These are phyloP conservation scores for Fusarium chlamydosporum DNA, from an alignment of 2,329 filamentous ascomycete genomes.

Conservation along the genomic window DNA sequence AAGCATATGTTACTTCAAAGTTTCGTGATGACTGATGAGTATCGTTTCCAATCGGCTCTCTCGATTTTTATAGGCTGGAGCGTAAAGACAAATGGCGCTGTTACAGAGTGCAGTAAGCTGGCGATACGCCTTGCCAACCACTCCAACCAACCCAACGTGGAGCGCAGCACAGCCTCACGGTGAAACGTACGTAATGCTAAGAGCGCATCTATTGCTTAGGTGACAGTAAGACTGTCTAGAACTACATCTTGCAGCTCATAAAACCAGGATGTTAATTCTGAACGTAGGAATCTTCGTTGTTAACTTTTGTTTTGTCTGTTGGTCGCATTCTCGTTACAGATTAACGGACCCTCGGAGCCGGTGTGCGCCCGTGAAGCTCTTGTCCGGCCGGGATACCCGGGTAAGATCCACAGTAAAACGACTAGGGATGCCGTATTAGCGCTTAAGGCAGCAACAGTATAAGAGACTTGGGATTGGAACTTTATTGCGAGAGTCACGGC, in stretches of 20 bases:
- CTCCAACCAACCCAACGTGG: neutral
- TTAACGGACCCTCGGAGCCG: constrained; percentile 39
- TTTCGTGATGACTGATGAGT: too few species aligned
- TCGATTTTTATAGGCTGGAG: neutral
- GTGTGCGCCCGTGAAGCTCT: constrained; percentile 27
- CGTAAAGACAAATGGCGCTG: neutral
- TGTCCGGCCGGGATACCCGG: constrained; percentile 33
- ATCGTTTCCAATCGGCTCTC: neutral
- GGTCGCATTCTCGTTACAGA: constrained; percentile 10
- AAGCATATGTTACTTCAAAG: too few species aligned
- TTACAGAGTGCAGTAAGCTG: neutral
- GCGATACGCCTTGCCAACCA: constrained; percentile 7
- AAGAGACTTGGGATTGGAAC: neutral
- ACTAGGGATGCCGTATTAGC: constrained; percentile 12
- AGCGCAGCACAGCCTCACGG: constrained; percentile 23
- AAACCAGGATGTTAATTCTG: accelerated
- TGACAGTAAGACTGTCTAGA: neutral
- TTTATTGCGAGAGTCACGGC: too few species aligned
- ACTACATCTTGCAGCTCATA: accelerated
- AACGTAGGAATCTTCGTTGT: neutral
- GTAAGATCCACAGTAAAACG: constrained; percentile 19
- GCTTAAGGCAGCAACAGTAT: neutral
- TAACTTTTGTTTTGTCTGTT: neutral
- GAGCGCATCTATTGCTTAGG: neutral
- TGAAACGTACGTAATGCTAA: constrained; percentile 14